Conservation (phyloP, 441 rosid genomes). For the Croton setiger region DNA sequence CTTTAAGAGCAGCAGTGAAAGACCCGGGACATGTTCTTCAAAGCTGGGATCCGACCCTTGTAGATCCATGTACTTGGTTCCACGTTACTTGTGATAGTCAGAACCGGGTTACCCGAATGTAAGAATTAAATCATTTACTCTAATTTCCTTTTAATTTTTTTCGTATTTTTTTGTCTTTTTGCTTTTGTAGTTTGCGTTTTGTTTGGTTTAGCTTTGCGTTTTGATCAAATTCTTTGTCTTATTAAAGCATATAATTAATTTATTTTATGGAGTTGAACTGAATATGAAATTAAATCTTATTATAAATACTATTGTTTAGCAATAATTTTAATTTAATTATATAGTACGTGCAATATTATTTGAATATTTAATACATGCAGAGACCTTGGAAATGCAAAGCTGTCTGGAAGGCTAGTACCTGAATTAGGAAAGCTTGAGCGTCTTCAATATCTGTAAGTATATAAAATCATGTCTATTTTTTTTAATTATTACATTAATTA, state of each 20-base stretch:
- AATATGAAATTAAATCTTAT: no score
- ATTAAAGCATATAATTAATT: background rate
- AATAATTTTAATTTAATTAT: no score
- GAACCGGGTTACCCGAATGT: constrained; percentile 65
- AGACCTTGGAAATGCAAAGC: constrained; percentile 67
- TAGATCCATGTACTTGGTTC: constrained; percentile 85
- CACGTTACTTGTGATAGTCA: constrained; percentile 63
- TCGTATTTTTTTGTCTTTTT: background rate
- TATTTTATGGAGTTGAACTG: no score
- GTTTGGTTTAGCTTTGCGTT: background rate
- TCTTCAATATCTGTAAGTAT: constrained; percentile 60
- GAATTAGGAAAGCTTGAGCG: constrained; percentile 60
- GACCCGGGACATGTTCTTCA: constrained; percentile 61
- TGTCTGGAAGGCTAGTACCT: constrained; percentile 59
- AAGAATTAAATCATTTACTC: constrained; percentile 15
- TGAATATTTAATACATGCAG: constrained; percentile 30
- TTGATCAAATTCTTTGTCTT: background rate
- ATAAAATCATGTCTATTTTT: no score
- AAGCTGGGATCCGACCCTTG: constrained; percentile 84
- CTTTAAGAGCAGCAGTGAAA: constrained; percentile 53
- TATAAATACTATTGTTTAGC: no score
- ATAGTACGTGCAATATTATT: background rate
- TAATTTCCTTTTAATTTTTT: background rate
- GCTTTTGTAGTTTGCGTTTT: background rate
- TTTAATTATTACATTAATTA: no score